Evolutionary conservation across 1,284 basidiomycete species (phyloP).

Genomic region (Heimioporus retisporus): DNA sequence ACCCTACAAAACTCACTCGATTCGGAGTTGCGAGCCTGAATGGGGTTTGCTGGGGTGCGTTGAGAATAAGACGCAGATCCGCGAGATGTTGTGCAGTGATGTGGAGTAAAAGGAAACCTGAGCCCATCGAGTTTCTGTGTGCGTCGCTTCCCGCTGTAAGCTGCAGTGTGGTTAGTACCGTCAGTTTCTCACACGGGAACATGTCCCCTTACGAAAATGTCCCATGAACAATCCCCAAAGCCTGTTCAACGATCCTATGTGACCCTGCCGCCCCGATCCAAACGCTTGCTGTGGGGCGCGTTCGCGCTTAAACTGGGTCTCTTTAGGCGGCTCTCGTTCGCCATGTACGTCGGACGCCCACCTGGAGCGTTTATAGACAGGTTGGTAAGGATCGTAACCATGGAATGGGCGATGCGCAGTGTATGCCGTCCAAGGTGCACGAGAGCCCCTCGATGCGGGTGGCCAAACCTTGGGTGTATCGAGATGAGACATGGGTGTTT

Average conservation of each 20-base stretch:
- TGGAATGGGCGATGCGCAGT: too few species aligned
- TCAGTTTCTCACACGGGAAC: neutral
- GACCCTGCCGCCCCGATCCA: neutral
- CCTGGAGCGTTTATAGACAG: too few species aligned
- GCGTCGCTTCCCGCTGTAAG: slow-evolving; percentile 2
- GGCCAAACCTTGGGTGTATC: too few species aligned
- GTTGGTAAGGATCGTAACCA: too few species aligned
- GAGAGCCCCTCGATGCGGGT: too few species aligned
- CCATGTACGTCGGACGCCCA: neutral
- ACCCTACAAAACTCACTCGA: slow-evolving; percentile 45
- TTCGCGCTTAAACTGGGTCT: neutral
- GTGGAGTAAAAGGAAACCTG: slow-evolving; percentile 3
- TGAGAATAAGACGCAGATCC: too few species aligned
- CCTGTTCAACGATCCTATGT: neutral
- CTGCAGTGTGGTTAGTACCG: neutral
- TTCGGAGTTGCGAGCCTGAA: slow-evolving; percentile 43
- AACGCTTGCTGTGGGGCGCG: slow-evolving; percentile 3
- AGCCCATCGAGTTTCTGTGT: neutral
- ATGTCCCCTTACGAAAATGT: slow-evolving; percentile 7
- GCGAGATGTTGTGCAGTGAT: neutral
- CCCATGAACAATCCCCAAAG: slow-evolving; percentile 9
- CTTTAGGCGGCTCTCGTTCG: neutral
- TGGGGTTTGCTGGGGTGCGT: slow-evolving; percentile 1
- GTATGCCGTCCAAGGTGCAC: too few species aligned
- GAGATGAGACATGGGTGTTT: too few species aligned